These are phyloP conservation scores for Chalciporus pseudorubinellus DNA, from an alignment of 768 basidiomycete genomes.

Conservation along the genomic window DNA sequence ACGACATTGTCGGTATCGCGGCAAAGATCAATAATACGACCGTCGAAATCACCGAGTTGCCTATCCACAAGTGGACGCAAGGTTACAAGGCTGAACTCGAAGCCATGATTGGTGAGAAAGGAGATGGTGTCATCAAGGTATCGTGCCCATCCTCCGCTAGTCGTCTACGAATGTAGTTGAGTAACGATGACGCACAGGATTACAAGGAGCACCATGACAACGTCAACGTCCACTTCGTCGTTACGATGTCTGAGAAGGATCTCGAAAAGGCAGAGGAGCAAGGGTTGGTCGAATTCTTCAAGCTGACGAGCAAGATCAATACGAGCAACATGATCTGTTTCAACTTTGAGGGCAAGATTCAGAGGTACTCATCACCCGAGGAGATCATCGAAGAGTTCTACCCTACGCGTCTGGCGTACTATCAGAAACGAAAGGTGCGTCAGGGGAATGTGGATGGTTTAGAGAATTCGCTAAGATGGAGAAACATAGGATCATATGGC, in stretches of 20 bases:
- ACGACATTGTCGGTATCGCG: slow-evolving; percentile 72
- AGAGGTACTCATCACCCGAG: slow-evolving; percentile 85
- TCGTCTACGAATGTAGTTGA: neutral
- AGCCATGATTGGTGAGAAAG: slow-evolving; percentile 83
- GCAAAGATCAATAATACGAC: slow-evolving; percentile 83
- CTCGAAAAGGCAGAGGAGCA: slow-evolving; percentile 87
- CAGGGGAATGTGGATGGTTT: neutral
- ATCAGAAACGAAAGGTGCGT: slow-evolving; percentile 92
- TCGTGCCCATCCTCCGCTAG: neutral
- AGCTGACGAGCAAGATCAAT: slow-evolving; percentile 76
- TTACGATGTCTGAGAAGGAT: slow-evolving; percentile 77
- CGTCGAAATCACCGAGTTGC: slow-evolving; percentile 92
- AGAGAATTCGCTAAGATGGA: neutral
- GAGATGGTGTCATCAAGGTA: slow-evolving; percentile 79
- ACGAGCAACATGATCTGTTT: slow-evolving; percentile 99
- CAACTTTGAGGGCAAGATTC: slow-evolving; percentile 94
- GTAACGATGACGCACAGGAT: slow-evolving; percentile 52
- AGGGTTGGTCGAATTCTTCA: slow-evolving; percentile 90
- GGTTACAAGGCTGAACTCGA: slow-evolving; percentile 91
- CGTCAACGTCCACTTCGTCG: slow-evolving; percentile 81
- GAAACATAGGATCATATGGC: slow-evolving; percentile 73
- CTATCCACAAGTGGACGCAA: slow-evolving; percentile 94
- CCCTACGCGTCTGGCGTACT: slow-evolving; percentile 81
- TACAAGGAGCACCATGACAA: slow-evolving; percentile 98
- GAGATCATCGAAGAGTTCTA: slow-evolving; percentile 94